These are phyloP conservation scores for Hypoxylon subgilvum DNA, from an alignment of 495 filamentous ascomycete species.

Conservation along the genomic window DNA sequence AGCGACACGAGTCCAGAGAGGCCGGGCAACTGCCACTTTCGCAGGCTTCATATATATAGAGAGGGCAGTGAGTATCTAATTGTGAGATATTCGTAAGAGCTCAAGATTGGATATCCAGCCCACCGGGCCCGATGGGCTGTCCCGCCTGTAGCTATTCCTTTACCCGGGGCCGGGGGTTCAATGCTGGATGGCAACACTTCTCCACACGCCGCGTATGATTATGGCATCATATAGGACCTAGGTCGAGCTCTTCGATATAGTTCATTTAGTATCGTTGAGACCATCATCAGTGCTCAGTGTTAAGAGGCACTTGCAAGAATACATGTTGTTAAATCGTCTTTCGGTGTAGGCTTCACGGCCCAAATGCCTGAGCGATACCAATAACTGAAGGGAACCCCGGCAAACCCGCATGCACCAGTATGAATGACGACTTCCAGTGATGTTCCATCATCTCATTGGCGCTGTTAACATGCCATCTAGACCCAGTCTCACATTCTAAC, in stretches of 20 bases:
- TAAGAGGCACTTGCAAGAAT: not conserved
- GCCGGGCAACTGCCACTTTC: slow-evolving; percentile 6
- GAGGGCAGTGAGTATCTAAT: too few species aligned
- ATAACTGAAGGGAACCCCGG: too few species aligned
- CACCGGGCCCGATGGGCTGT: not conserved
- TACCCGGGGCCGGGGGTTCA: not conserved
- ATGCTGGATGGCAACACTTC: slow-evolving; percentile 4
- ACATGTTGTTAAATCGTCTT: not conserved
- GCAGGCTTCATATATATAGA: slow-evolving; percentile 5
- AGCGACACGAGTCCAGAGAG: not conserved
- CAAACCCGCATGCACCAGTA: too few species aligned
- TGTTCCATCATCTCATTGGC: too few species aligned
- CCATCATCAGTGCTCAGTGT: not conserved
- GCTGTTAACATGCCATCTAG: slow-evolving; percentile 1
- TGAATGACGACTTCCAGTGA: too few species aligned
- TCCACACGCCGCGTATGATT: slow-evolving; percentile 21
- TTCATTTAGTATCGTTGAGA: slow-evolving; percentile 5
- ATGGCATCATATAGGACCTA: too few species aligned
- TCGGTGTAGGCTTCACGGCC: not conserved
- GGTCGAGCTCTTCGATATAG: too few species aligned
- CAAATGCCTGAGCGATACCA: too few species aligned
- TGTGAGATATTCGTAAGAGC: too few species aligned
- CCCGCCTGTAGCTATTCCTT: slow-evolving; percentile 16
- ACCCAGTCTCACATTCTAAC: not conserved
- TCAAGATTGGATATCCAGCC: too few species aligned